Evolutionary conservation across 2,329 filamentous ascomycete species (phyloP).

Genomic region (Colletotrichum zoysiae): DNA sequence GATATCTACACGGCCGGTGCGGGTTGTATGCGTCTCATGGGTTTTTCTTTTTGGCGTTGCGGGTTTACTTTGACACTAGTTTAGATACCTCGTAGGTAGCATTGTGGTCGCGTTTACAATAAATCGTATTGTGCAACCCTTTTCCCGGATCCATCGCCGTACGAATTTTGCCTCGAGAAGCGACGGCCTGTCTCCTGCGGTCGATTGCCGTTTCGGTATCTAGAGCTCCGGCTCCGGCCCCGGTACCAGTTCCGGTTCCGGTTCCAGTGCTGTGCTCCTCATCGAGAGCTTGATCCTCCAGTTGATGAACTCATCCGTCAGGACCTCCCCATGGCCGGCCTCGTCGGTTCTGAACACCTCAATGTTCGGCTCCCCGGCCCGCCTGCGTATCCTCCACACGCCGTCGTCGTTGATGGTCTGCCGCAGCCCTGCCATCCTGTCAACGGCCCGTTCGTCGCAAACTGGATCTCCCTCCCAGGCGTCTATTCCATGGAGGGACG

Average conservation of each 20-base stretch:
- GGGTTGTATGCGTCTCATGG: conserved; percentile 27
- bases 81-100: conserved; percentile 41
- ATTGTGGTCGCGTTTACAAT: conserved; percentile 27
- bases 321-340: conserved; percentile 79
- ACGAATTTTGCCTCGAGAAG: not conserved
- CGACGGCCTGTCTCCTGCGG: not conserved
- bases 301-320: conserved; percentile 81
- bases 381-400: conserved; percentile 83
- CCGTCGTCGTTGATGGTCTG: conserved; percentile 76
- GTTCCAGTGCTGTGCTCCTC: conserved; percentile 44
- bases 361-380: conserved; percentile 72
- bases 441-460: not conserved
- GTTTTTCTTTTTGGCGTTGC: conserved; percentile 28
- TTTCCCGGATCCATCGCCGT: not conserved
- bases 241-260: conserved; percentile 16
- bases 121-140: conserved; percentile 11
- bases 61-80: conserved; percentile 14
- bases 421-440: conserved; percentile 66
- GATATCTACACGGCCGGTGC: conserved; percentile 36
- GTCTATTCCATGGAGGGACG: not conserved
- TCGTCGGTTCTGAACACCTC: conserved; percentile 82
- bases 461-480: not conserved
- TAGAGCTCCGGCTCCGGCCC: not conserved
- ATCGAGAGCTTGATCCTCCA: conserved; percentile 74
- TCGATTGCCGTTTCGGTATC: not conserved